Evolutionary conservation across 2,329 filamentous ascomycete genomes (phyloP).

Genomic region (Grosmannia huntii): DNA sequence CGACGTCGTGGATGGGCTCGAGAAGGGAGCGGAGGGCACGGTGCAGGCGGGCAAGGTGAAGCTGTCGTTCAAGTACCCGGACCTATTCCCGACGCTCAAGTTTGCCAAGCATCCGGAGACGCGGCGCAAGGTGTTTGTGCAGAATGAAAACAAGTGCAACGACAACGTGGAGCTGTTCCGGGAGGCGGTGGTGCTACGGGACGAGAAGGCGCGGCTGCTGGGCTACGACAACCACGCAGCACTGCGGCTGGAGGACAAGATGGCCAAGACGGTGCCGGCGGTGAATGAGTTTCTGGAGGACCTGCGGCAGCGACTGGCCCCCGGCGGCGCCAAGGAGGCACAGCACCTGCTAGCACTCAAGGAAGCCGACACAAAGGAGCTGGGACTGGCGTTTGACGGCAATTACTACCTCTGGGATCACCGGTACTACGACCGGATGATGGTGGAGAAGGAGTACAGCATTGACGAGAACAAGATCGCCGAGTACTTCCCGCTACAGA

Average conservation of each 20-base stretch:
- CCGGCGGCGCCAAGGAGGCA: constrained; percentile 59
- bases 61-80: constrained; percentile 73
- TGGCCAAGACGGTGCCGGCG: constrained; percentile 64
- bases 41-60: constrained; percentile 60
- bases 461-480: constrained; percentile 71
- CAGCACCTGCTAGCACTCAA: constrained; percentile 61
- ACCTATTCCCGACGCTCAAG: constrained; percentile 66
- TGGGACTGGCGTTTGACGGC: constrained; percentile 46
- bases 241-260: constrained; percentile 69
- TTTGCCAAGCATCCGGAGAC: constrained; percentile 60
- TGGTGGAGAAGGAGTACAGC: constrained; percentile 68
- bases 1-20: constrained; percentile 52
- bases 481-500: constrained; percentile 69
- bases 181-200: constrained; percentile 60
- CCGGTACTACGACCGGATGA: constrained; percentile 65
- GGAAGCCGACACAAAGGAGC: constrained; percentile 51
- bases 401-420: constrained; percentile 77
- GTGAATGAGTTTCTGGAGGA: constrained; percentile 64
- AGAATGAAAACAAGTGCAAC: constrained; percentile 72
- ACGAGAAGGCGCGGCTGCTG: constrained; percentile 64
- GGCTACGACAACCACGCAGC: constrained; percentile 68
- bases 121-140: constrained; percentile 55
- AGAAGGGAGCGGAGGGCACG: constrained; percentile 49
- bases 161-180: constrained; percentile 61
- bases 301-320: constrained; percentile 50